Evolutionary conservation across 2,329 filamentous ascomycete genomes (phyloP), one percentile per base, ranked within the genome.

Genomic region (Esteya vermicola): DNA sequence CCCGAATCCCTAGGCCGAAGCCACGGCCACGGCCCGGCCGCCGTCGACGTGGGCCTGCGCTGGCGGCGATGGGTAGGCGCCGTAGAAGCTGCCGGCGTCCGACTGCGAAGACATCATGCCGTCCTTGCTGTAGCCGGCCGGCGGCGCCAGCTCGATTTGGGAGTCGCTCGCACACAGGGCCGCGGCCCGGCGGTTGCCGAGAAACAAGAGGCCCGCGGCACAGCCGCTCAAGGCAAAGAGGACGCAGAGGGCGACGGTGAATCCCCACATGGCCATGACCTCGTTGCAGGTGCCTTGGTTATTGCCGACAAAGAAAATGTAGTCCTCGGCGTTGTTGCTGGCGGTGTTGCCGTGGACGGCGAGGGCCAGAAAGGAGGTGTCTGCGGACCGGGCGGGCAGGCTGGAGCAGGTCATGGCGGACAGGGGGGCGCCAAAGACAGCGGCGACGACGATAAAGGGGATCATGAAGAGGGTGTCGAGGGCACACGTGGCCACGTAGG

Each of bases 251-350:
- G 78, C 78, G 57, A 94, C 88, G 56, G 76, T 74, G 44, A 94
- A 60, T 1, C 85, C 86, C 88, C 86, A 94, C 48, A 91, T 74
- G 14, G 81, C 75, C 68, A 93, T 93, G 57, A 86, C 77, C 64
- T 91, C 78, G 52, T 78, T 76, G 63, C 88, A 95, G 41, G 82
- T 81, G 16, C 70, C 57, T 56, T 67, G 67, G 49, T 66, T 67
- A 4, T 65, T 62, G 40, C 65, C 65, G 19, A 68, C 64, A 58
- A 71, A 70, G 33, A 63, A 54, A 39, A 65, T 56, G 51, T 64
- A 68, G 46, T 19, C 28, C 12, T 22, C 20, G 28, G 20, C 21
- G 6, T 19, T 28, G 26, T 64, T 67, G 46, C 20, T 32, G n/a
- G 27, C 20, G 28, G 20, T 23, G 6, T 19, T 28, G 26, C 20